Evolutionary conservation across 1,284 basidiomycete species (phyloP), one percentile per base, ranked within the genome.

Genomic region (Ceraceosorus guamensis): DNA sequence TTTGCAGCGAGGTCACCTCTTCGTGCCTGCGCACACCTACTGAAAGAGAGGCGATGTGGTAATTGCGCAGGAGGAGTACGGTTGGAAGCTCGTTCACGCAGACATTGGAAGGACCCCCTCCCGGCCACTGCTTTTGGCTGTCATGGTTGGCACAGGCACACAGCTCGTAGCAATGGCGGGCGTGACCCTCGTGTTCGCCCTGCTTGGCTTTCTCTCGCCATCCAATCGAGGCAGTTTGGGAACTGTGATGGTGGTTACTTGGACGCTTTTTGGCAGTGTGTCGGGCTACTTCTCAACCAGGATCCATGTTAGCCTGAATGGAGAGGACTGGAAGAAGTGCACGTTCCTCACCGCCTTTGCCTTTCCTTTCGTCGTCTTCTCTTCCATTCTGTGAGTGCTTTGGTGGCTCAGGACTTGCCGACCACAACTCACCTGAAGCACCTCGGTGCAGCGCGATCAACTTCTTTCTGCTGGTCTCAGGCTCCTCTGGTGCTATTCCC

Each of bases 201-300:
- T 96, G n/a, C 79, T 97, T 51, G 93, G 93, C n/a, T 96, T 97
- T 80, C 81, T 97, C 44, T 93, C 89, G 1, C 93, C 93, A 2
- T 91, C 91, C 13, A 96, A 96, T 73, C 86, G 93, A 43, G 93
- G 93, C 35, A 88, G 89, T 6, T 83, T 98, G 10, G 90, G 89
- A 0, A 96, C 92, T 1, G 89, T 97, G 47, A 91, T 98, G 86
- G 87, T 97, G 79, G 84, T 97, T 24, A 89, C 86, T 71, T 97
- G 91, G 90, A 89, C 91, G 0, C 81, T 96, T 62, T 97, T 97
- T 70, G 90, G 91, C 77, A 80, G 83, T 86, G 81, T 97, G 53
- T 85, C 89, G 14, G 93, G 93, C 35, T 97, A 95, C 77, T 80
- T 90, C 57, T 91, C 91, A 0, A 87, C 86, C 49, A 83, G 91